A percentile compares a stretch with the other conserved stretches of the same genome.
These are phyloP conservation scores for Chytriomyces sp. DNA, from an alignment of 192 early-diverging fungal genomes.

Conservation along the genomic window DNA sequence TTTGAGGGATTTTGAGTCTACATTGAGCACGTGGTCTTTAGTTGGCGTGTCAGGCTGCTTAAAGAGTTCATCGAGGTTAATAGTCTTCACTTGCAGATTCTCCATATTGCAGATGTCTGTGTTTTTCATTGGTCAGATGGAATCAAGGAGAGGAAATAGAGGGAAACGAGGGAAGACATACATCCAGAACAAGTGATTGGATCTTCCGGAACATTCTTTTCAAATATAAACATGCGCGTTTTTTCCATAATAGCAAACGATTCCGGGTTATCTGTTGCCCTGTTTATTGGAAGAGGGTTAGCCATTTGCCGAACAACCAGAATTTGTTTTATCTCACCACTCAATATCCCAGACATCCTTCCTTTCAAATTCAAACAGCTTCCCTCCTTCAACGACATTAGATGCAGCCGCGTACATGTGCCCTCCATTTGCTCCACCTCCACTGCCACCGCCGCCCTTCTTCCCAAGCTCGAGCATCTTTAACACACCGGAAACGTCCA, in stretches of 20 bases:
- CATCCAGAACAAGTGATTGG: slow-evolving; percentile 61
- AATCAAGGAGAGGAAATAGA: not conserved
- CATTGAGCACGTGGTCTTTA: slow-evolving; percentile 40
- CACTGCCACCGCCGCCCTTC: not conserved
- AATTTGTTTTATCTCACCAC: slow-evolving; percentile 42
- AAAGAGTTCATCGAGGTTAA: slow-evolving; percentile 58
- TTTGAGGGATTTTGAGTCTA: slow-evolving; percentile 57
- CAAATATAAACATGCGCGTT: slow-evolving; percentile 62
- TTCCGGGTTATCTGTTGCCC: slow-evolving; percentile 62
- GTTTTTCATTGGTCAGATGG: not conserved
- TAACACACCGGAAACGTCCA: slow-evolving; percentile 58
- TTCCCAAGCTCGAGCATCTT: slow-evolving; percentile 58
- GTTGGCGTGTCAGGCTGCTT: slow-evolving; percentile 49
- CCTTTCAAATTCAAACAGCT: slow-evolving; percentile 57
- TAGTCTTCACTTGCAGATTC: slow-evolving; percentile 61
- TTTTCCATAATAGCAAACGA: slow-evolving; percentile 66
- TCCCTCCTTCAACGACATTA: slow-evolving; percentile 35
- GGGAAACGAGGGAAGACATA: slow-evolving; percentile 15
- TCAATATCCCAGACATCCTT: slow-evolving; percentile 67
- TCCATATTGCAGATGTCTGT: slow-evolving; percentile 58
- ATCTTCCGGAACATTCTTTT: slow-evolving; percentile 59
- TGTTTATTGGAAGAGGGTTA: slow-evolving; percentile 15
- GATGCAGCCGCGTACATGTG: not conserved
- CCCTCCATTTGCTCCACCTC: slow-evolving; percentile 4
- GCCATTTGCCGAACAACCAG: not conserved